Base-by-base conservation (phyloP, 257 asterid species). In the Solanum appendiculatum region DNA sequence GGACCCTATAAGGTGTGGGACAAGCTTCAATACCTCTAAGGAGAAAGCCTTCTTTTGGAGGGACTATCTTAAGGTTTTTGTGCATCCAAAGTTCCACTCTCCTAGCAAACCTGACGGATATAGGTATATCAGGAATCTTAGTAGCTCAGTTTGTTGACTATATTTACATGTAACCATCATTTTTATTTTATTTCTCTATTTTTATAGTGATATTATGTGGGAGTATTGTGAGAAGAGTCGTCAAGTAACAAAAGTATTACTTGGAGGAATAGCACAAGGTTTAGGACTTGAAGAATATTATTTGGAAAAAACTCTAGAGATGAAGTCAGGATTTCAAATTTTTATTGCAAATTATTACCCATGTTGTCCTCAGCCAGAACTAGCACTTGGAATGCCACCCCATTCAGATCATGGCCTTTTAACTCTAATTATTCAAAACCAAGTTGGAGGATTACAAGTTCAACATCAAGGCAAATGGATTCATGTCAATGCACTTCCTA, bases 371-470 rank as follows among this genome's bases (percentile, higher is more conserved):
- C 84, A 92, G 82, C 95, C 94, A 1, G 93, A 92, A 48, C 94
- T 87, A 9, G 92, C 95, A 25, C 92, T 92, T 78, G 95, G 95
- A 6, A 37, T 92, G 82, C 94, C 95, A 15, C 86, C 95, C 0
- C 95, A 92, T 34, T 91, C 94, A 4, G 94, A 92, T 83, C 91
- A 88, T n/a, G 92, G 94, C 7, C 94, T 92, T 4, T 83, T 92
- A 34, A 92, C 94, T 23, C 90, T 92, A 54, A 83, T 92, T 16
- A 92, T 90, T 15, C 91, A 91, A 80, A 91, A 91, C 5, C 89
- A 89, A 54, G 91, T 91, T 39, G 90, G 90, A 20, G 93, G 94
- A 1, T 84, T 92, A 3, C 94, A 92, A 34, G 87, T 92, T 16
- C 81, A 78, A 46, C 94, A 92, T 10, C 31, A 90, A 14, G 91